Percentiles rank a stretch among this genome's conserved stretches.
phyloP scores from a whole-genome alignment of 2,329 filamentous ascomycete genomes.

The Fusarium albosuccineum region DNA sequence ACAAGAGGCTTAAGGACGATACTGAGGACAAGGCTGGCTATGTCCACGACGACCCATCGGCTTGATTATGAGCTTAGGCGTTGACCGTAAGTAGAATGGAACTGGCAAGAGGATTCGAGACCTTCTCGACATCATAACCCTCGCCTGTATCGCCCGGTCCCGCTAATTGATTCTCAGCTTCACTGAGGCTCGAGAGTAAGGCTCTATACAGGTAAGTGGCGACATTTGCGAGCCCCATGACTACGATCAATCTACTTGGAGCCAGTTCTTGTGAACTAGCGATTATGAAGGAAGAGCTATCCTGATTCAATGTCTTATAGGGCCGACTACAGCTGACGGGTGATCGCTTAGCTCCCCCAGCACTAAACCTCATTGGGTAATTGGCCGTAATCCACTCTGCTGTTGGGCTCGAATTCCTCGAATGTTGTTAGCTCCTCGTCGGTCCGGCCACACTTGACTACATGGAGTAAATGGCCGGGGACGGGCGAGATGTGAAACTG shows the following conservation, averaged over 20 bases:
- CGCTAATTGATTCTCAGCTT: too few species aligned
- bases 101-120: too few species aligned
- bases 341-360: background rate
- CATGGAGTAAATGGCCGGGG: background rate
- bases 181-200: too few species aligned
- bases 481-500: background rate
- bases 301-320: too few species aligned
- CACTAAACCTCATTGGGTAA: background rate
- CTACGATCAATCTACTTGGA: background rate
- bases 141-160: too few species aligned
- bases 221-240: background rate
- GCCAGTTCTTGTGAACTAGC: background rate
- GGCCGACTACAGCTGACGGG: background rate
- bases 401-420: background rate
- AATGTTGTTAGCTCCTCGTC: background rate
- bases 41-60: too few species aligned
- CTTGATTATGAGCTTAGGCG: too few species aligned
- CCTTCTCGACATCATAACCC: too few species aligned
- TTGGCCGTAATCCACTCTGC: background rate
- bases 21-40: too few species aligned
- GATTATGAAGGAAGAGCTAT: background rate
- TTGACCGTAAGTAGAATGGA: too few species aligned
- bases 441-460: background rate
- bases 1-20: too few species aligned
- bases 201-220: too few species aligned